Evolutionary conservation across 768 basidiomycete genomes (phyloP).

Genomic region (Mycena rosella): DNA sequence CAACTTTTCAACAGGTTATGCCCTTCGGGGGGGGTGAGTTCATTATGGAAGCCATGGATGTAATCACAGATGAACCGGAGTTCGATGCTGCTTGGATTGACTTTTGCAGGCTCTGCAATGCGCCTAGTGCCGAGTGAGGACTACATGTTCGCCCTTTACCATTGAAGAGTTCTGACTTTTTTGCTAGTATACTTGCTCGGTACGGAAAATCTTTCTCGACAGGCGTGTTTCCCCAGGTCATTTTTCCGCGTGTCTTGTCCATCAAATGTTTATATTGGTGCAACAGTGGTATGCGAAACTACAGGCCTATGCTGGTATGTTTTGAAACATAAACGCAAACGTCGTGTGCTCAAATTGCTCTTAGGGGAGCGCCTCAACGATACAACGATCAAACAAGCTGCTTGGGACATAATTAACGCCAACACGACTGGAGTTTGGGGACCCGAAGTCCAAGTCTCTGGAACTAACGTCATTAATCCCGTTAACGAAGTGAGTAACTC

Average conservation of each 20-base stretch:
- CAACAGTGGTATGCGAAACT: conserved; percentile 53
- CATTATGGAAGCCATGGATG: conserved; percentile 55
- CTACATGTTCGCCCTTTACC: neutral
- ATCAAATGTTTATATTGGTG: neutral
- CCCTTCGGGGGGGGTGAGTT: conserved; percentile 48
- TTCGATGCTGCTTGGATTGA: conserved; percentile 57
- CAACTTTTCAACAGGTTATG: conserved; percentile 7
- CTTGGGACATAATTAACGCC: conserved; percentile 48
- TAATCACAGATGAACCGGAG: conserved; percentile 52
- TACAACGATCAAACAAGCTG: conserved; percentile 47
- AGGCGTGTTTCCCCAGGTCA: conserved; percentile 48
- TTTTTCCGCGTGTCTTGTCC: neutral
- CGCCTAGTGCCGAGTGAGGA: conserved; percentile 49
- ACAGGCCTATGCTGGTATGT: conserved; percentile 52
- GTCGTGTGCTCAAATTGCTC: neutral
- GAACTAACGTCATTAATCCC: conserved; percentile 61
- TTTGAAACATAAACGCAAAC: neutral
- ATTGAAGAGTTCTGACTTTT: neutral
- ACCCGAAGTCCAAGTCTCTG: conserved; percentile 56
- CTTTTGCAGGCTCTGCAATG: conserved; percentile 53
- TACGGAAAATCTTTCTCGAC: conserved; percentile 52
- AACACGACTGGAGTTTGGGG: conserved; percentile 52
- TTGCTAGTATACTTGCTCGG: conserved; percentile 47
- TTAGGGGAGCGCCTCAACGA: conserved; percentile 49
- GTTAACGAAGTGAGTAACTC: conserved; percentile 46